phyloP scores from a whole-genome alignment of 106 monocot species.

The Chionographis japonica region DNA sequence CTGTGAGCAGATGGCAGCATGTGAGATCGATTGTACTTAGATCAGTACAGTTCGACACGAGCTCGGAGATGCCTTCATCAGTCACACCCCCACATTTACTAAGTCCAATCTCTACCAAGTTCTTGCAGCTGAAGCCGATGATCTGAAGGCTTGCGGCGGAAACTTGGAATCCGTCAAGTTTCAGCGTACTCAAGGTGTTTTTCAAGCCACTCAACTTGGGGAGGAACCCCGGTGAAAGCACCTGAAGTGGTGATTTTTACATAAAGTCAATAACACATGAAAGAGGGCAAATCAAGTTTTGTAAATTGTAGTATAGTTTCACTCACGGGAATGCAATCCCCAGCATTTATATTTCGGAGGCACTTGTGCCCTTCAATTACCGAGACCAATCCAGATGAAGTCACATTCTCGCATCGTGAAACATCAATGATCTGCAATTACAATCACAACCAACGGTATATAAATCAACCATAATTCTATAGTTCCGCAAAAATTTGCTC shows the following conservation, averaged over 20 bases:
- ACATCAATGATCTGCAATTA: constrained; percentile 63
- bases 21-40: constrained; percentile 68
- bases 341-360: constrained; percentile 54
- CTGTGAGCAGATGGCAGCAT: constrained; percentile 68
- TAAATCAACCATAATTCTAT: too few species aligned
- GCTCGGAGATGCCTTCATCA: constrained; percentile 58
- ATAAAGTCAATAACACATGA: not conserved
- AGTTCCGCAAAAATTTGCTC: too few species aligned
- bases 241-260: constrained; percentile 28
- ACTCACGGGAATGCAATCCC: constrained; percentile 63
- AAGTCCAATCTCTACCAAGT: constrained; percentile 70
- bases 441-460: not conserved
- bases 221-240: constrained; percentile 35
- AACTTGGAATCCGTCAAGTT: constrained; percentile 62
- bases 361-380: constrained; percentile 57
- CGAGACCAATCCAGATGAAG: constrained; percentile 46
- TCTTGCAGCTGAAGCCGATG: constrained; percentile 52
- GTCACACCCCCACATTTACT: constrained; percentile 73
- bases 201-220: constrained; percentile 44
- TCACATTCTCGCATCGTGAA: constrained; percentile 67
- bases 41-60: constrained; percentile 36
- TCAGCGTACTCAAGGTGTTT: constrained; percentile 34
- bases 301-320: not conserved
- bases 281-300: not conserved
- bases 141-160: constrained; percentile 35